Base-by-base conservation (phyloP, 2,329 filamentous ascomycete species). In the Clonostachys solani region DNA sequence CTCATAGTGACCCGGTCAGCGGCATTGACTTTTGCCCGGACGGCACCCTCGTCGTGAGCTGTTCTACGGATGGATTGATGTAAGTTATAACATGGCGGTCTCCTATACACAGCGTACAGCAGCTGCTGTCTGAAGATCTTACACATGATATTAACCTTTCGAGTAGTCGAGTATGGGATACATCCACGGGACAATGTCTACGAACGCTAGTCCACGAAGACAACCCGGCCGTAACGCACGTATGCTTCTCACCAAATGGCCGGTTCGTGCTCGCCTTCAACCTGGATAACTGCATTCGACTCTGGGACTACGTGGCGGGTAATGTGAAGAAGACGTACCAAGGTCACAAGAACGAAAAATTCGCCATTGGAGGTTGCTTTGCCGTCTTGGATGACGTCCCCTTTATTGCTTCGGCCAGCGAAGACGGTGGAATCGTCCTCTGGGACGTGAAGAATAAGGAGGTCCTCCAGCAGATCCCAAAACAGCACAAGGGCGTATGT, bases 261-360 rank as follows among this genome's bases (percentile, higher is more conserved):
- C 91, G 89, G 53, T 96, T 88, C 62, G 86, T 99, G 47, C 79
- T 97, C 4, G 92, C 94, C 12, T 96, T 88, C 67, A 96, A 89
- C 52, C 78, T 96, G 54, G 94, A 99, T 71, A 88, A 85, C 50
- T 92, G 88, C 61, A 80, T 99, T 42, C 84, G 94, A 3, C 73
- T 99, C 18, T 99, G 94, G 94, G 89, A 96, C 65, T 99, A 97
- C 62, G 87, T 95, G 9, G 83, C 90, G 36, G 92, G 92, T 8
- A 83, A 84, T 29, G 94, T 94, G 56, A 86, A 96, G 59, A 99
- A 99, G 75, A 99, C 94, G 13, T 99, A 97, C 66, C 91, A 96
- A 63, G 94, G 94, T 1, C 94, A 97, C 60, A 71, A 74, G 47
- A 99, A 99, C 64, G 77, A 82, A 47, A 85, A 85, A 51, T 97